A percentile compares a stretch with the other conserved stretches of the same genome.
Evolutionary conservation across 768 basidiomycete genomes (phyloP).

Genomic region (Russula vinacea): DNA sequence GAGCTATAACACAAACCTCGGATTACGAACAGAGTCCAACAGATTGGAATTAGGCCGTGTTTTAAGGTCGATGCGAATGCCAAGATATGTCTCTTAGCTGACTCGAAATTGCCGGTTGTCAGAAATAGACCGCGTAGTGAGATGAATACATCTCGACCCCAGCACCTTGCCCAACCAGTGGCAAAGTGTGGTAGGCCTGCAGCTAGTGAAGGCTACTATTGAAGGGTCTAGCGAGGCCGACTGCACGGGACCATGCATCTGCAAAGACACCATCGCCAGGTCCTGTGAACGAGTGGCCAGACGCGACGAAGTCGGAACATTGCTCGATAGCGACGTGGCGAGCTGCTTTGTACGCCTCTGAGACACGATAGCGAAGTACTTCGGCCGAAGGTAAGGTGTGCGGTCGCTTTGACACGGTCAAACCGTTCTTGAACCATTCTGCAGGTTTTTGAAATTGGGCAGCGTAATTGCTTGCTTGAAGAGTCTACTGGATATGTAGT

Average conservation of each 20-base stretch:
- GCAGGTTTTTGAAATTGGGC: constrained; percentile 60
- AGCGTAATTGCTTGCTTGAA: constrained; percentile 55
- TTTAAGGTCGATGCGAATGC: constrained; percentile 91
- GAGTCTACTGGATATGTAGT: constrained; percentile 76
- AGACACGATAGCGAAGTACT: constrained; percentile 93
- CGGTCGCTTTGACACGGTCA: constrained; percentile 66
- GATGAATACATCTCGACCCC: constrained; percentile 95
- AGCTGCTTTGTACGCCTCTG: constrained; percentile 89
- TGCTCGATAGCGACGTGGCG: constrained; percentile 81
- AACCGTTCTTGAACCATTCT: constrained; percentile 88
- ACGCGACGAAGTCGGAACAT: constrained; percentile 78
- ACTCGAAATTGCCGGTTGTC: constrained; percentile 85
- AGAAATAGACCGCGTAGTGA: constrained; percentile 90
- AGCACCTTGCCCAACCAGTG: constrained; percentile 90
- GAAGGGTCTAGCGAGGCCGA: constrained; percentile 81
- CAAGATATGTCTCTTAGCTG: constrained; percentile 84
- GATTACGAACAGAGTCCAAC: constrained; percentile 81
- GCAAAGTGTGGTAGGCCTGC: constrained; percentile 96
- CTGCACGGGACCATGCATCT: constrained; percentile 88
- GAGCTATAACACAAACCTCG: constrained; percentile 51
- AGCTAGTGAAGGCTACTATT: constrained; percentile 77
- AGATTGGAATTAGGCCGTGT: constrained; percentile 94
- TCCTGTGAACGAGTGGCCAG: constrained; percentile 89
- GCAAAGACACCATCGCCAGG: constrained; percentile 78
- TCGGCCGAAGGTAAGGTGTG: constrained; percentile 86